A percentile compares a stretch with the other conserved stretches of the same genome.
phyloP scores from a whole-genome alignment of 768 basidiomycete genomes.

The Boletus eberwhitei region DNA sequence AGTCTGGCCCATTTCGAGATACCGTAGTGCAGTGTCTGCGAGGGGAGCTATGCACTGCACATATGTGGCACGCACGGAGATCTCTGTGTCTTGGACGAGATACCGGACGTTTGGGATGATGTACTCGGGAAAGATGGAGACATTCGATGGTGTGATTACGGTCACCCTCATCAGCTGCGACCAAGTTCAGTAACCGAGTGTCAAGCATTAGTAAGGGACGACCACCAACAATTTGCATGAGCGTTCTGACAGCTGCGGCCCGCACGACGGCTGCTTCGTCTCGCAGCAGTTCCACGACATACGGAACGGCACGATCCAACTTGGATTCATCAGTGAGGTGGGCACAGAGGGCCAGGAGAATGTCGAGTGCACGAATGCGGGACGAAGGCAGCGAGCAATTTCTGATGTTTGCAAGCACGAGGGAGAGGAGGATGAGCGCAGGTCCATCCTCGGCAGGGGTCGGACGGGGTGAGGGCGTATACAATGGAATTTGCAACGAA shows the following conservation, averaged over 20 bases:
- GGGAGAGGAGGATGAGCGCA: constrained; percentile 80
- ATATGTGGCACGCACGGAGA: constrained; percentile 75
- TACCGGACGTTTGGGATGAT: constrained; percentile 88
- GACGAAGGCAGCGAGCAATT: constrained; percentile 85
- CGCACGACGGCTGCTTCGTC: constrained; percentile 85
- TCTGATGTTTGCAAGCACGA: constrained; percentile 85
- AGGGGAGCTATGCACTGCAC: constrained; percentile 84
- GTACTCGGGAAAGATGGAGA: constrained; percentile 89
- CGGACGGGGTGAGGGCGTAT: constrained; percentile 36
- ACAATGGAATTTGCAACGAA: constrained; percentile 63
- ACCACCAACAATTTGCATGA: constrained; percentile 76
- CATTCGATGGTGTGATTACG: constrained; percentile 61
- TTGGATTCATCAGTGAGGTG: constrained; percentile 94
- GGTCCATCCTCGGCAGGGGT: constrained; percentile 80
- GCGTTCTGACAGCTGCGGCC: constrained; percentile 68
- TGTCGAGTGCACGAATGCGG: constrained; percentile 79
- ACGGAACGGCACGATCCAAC: constrained; percentile 89
- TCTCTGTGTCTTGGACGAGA: constrained; percentile 78
- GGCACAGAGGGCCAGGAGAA: constrained; percentile 76
- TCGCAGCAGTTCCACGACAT: constrained; percentile 81
- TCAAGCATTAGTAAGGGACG: background rate
- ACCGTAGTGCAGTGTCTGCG: constrained; percentile 81
- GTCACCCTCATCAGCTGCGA: constrained; percentile 57
- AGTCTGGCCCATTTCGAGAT: constrained; percentile 92
- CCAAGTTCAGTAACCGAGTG: constrained; percentile 27